These are phyloP conservation scores for Pyrenochaeta sp. DNA, from an alignment of 2,329 filamentous ascomycete species.

Conservation along the genomic window DNA sequence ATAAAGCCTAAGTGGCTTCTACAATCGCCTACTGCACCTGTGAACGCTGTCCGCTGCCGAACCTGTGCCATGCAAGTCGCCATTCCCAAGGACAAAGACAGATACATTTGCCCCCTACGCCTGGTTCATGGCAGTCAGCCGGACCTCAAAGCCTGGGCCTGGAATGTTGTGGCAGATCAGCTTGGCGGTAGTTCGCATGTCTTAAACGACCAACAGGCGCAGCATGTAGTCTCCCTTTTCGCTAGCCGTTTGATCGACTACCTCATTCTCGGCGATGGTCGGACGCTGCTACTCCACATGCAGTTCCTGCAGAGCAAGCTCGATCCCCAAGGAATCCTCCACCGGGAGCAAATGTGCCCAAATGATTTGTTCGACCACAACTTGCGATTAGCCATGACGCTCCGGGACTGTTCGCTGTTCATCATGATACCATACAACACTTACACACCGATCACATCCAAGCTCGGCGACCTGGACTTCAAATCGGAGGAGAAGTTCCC, in stretches of 20 bases:
- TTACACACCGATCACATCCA: slow-evolving; percentile 45
- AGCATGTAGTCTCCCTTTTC: slow-evolving; percentile 9
- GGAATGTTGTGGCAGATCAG: slow-evolving; percentile 20
- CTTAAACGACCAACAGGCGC: not conserved
- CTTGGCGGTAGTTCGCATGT: not conserved
- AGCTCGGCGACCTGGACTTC: slow-evolving; percentile 58
- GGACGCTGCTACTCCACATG: slow-evolving; percentile 49
- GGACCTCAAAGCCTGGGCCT: slow-evolving; percentile 23
- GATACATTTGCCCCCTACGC: slow-evolving; percentile 52
- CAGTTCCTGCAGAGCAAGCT: slow-evolving; percentile 47
- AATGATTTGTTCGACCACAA: slow-evolving; percentile 21
- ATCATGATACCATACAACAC: slow-evolving; percentile 36
- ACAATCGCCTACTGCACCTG: slow-evolving; percentile 56
- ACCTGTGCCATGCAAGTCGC: slow-evolving; percentile 57
- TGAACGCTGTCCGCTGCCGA: slow-evolving; percentile 52
- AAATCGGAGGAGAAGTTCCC: slow-evolving; percentile 53
- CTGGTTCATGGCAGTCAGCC: slow-evolving; percentile 44
- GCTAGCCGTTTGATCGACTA: slow-evolving; percentile 29
- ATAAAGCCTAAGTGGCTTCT: slow-evolving; percentile 60
- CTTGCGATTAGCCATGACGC: slow-evolving; percentile 54
- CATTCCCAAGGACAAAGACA: slow-evolving; percentile 25
- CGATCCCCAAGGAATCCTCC: slow-evolving; percentile 48
- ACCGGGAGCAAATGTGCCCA: not conserved
- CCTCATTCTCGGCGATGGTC: slow-evolving; percentile 43
- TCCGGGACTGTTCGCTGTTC: slow-evolving; percentile 59